These are phyloP conservation scores for Penicillium sp. DNA, from an alignment of 2,329 filamentous ascomycete genomes.

Conservation along the genomic window DNA sequence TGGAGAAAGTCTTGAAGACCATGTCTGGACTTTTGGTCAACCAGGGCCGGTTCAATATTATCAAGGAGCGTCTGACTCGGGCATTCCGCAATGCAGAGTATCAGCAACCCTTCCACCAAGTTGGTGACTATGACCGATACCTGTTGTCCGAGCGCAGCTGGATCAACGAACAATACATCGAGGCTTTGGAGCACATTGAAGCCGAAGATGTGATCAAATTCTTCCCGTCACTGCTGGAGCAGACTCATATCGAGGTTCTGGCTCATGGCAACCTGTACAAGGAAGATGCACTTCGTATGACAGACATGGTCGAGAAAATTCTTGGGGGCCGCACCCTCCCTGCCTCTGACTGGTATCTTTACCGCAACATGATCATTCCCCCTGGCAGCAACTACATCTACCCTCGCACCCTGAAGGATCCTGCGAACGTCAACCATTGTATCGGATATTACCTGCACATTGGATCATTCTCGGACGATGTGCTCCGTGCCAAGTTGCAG, in stretches of 20 bases:
- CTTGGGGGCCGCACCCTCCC: constrained; percentile 70
- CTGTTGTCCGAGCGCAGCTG: constrained; percentile 70
- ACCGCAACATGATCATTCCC: constrained; percentile 70
- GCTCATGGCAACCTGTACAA: constrained; percentile 91
- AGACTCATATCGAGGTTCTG: constrained; percentile 81
- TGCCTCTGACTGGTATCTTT: constrained; percentile 70
- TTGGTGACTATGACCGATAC: constrained; percentile 75
- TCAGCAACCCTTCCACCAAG: constrained; percentile 81
- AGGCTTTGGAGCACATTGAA: constrained; percentile 69
- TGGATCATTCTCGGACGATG: constrained; percentile 63
- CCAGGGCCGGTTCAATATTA: constrained; percentile 81
- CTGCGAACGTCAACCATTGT: constrained; percentile 82
- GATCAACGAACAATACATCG: constrained; percentile 71
- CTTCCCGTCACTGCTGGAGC: constrained; percentile 70
- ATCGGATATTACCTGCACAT: constrained; percentile 72
- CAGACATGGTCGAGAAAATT: constrained; percentile 71
- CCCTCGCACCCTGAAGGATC: constrained; percentile 72
- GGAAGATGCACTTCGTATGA: constrained; percentile 81
- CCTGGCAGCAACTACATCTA: constrained; percentile 78
- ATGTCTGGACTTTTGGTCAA: constrained; percentile 80
- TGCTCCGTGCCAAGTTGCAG: constrained; percentile 66
- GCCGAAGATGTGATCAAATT: constrained; percentile 69
- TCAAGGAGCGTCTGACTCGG: constrained; percentile 76
- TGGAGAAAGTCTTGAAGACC: constrained; percentile 80
- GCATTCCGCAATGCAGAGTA: constrained; percentile 81